phyloP scores from a whole-genome alignment of 1,139 yeast species.

The Protomyces inouyei region DNA sequence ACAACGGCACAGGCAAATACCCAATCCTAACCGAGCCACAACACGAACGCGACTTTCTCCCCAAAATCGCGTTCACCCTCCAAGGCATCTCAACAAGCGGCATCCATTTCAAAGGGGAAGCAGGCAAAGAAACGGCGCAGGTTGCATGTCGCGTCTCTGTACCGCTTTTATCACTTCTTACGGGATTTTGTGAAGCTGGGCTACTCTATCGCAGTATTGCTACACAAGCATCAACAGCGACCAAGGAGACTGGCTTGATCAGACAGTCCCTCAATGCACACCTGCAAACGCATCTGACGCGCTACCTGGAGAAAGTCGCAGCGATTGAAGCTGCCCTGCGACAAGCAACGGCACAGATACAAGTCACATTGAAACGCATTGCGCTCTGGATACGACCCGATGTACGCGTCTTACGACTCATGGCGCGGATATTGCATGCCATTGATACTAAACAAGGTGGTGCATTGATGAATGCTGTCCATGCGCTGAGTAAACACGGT shows the following conservation, averaged over 20 bases:
- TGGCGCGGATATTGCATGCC: slow-evolving; percentile 44
- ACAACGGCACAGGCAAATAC: not conserved
- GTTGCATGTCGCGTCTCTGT: slow-evolving; percentile 44
- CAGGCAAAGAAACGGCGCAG: not conserved
- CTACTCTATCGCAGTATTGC: slow-evolving; percentile 54
- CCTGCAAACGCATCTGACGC: slow-evolving; percentile 50
- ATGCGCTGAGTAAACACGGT: slow-evolving; percentile 57
- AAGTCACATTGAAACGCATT: slow-evolving; percentile 42
- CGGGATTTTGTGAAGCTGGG: slow-evolving; percentile 65
- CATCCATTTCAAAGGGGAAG: not conserved
- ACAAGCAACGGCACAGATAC: slow-evolving; percentile 34
- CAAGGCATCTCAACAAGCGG: not conserved
- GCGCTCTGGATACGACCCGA: slow-evolving; percentile 50
- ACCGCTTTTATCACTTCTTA: slow-evolving; percentile 56
- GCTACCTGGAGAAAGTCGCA: slow-evolving; percentile 56
- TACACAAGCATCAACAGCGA: slow-evolving; percentile 38
- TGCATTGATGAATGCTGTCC: slow-evolving; percentile 53
- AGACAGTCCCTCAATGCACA: slow-evolving; percentile 58
- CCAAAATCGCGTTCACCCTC: not conserved
- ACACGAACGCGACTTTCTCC: not conserved
- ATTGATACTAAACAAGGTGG: slow-evolving; percentile 47
- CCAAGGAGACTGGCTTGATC: slow-evolving; percentile 35
- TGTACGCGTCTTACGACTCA: slow-evolving; percentile 53
- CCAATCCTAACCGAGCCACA: not conserved
- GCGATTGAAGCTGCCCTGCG: slow-evolving; percentile 44